Evolutionary conservation across 768 basidiomycete species (phyloP), one percentile per base, ranked within the genome.

Genomic region (Tricholoma bakamatsutake): DNA sequence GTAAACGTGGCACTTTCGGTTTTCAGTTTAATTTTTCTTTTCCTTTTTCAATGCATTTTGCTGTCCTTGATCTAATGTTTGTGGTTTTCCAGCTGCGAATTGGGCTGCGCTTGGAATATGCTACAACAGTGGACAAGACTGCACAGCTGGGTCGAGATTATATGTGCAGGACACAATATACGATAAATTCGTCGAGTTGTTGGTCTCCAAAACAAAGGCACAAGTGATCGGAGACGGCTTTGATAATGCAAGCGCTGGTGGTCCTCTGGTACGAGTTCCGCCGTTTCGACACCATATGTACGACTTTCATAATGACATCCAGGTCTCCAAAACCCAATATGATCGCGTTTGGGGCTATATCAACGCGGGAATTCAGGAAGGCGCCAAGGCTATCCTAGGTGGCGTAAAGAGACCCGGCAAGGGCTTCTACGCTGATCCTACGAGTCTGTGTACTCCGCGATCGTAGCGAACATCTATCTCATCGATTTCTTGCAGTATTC

Each of bases 61-160:
- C 9, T 3, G 15, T 48, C 15, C 3, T 30, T 13, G 46, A 9
- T 30, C 28, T 17, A 24, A n/a, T 47, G 7, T 30, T 3, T 31
- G 10, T 17, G 4, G 13, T 30, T 49, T 30, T 52, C 57, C 68
- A 82, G 92, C 93, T 54, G 89, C 91, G 28, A 84, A 80, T 61
- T 96, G 93, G 93, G 83, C 85, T 18, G 87, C 85, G 7, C 76
- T 94, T 21, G 93, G 93, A 18, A 87, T 94, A 54, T 85, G 87
- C 62, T 93, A 90, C 71, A 92, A 92, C 63, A 84, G 88, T 34
- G 91, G 92, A n/a, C 91, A 96, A 70, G 90, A 93, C 66, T 97
- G 95, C 69, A 92, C 90, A 3, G 93, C 93, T 21, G 93, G 95
- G 39, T 95, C 93, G 33, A 82, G 95, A 12, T 73, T 94, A 35